These are phyloP conservation scores for Fistulinella prunicolor DNA, from an alignment of 768 basidiomycete species.

Conservation along the genomic window DNA sequence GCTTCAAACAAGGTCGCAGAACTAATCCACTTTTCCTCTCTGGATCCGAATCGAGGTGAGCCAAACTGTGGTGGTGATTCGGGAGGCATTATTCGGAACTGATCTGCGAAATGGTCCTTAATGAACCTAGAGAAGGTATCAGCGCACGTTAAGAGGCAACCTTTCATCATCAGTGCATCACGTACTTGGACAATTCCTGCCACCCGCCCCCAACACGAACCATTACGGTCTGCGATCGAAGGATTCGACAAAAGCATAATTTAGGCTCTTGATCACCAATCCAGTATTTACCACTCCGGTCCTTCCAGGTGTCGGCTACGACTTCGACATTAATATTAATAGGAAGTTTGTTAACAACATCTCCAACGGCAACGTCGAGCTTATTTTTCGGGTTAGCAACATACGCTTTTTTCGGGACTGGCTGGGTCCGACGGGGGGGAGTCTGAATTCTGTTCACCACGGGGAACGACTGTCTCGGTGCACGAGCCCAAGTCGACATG, in stretches of 20 bases:
- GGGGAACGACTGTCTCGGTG: slow-evolving; percentile 61
- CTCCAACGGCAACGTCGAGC: slow-evolving; percentile 89
- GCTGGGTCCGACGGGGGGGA: slow-evolving; percentile 41
- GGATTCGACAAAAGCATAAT: slow-evolving; percentile 87
- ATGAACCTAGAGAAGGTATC: slow-evolving; percentile 63
- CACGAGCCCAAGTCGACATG: slow-evolving; percentile 64
- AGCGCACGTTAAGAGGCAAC: neutral
- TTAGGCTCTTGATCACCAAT: slow-evolving; percentile 90
- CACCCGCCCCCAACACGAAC: slow-evolving; percentile 95
- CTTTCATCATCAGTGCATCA: slow-evolving; percentile 15
- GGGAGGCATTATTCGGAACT: slow-evolving; percentile 64
- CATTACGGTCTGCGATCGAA: slow-evolving; percentile 93
- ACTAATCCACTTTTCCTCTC: slow-evolving; percentile 83
- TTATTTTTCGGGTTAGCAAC: slow-evolving; percentile 88
- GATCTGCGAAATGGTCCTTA: slow-evolving; percentile 80
- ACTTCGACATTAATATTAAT: slow-evolving; percentile 82
- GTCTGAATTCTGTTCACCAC: slow-evolving; percentile 42
- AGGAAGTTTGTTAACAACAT: slow-evolving; percentile 85
- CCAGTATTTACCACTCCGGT: slow-evolving; percentile 94
- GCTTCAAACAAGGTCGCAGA: slow-evolving; percentile 67
- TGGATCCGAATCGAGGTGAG: slow-evolving; percentile 35
- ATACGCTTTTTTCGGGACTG: slow-evolving; percentile 61
- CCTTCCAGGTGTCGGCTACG: slow-evolving; percentile 82
- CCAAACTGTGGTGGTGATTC: slow-evolving; percentile 58
- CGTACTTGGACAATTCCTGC: slow-evolving; percentile 86